Conservation (phyloP, 495 filamentous ascomycete species). For the Lophiotrema nucula region DNA sequence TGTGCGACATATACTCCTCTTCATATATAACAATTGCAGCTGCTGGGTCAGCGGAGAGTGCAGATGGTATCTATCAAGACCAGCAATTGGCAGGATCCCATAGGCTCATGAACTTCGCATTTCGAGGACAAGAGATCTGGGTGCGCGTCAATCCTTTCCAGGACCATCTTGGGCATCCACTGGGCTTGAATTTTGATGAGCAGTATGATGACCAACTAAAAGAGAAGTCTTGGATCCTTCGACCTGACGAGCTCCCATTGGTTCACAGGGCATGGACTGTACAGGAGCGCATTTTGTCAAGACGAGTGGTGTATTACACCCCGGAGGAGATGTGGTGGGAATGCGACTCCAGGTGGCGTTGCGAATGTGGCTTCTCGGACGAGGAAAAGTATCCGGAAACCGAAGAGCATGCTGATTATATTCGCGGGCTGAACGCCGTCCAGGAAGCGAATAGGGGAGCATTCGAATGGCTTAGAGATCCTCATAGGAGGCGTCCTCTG, state of each 20-base stretch:
- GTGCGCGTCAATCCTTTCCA: background rate
- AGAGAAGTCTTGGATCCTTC: background rate
- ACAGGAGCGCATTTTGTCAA: background rate
- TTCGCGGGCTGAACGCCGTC: background rate
- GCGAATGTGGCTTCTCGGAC: background rate
- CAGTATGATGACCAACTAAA: background rate
- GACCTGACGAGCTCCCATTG: background rate
- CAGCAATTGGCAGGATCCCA: background rate
- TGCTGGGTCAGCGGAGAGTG: background rate
- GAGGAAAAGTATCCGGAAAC: background rate
- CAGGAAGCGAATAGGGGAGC: background rate
- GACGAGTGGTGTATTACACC: background rate
- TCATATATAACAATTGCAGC: constrained; percentile 1
- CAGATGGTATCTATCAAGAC: background rate
- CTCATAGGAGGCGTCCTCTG: background rate
- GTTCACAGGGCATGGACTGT: constrained; percentile 1
- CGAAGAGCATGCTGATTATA: background rate
- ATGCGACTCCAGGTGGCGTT: background rate
- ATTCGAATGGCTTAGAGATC: constrained; percentile 1
- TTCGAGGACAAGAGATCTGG: background rate
- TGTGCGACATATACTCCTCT: constrained; percentile 1
- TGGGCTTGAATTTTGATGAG: background rate
- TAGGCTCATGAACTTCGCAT: background rate
- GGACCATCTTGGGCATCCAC: constrained; percentile 2
- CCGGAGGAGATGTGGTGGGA: background rate